These are phyloP conservation scores for Neurospora sp. DNA, from an alignment of 495 filamentous ascomycete genomes.

Conservation along the genomic window DNA sequence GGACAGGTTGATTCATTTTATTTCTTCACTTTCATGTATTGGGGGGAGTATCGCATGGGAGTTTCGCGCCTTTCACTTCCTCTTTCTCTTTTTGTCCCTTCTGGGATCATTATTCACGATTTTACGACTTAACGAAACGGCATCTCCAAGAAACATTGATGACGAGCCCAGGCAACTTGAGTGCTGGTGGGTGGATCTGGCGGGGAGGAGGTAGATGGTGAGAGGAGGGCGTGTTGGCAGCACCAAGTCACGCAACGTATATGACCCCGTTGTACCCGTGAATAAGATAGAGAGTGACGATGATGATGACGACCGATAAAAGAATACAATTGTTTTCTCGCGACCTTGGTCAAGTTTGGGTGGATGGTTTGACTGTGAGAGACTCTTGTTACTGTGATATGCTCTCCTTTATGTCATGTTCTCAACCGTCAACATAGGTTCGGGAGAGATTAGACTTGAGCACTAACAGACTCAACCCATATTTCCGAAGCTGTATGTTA, in stretches of 20 bases:
- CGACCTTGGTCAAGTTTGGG: neutral
- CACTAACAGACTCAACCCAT: neutral
- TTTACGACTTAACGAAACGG: neutral
- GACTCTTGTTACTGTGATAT: neutral
- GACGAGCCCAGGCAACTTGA: neutral
- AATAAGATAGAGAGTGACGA: constrained; percentile 26
- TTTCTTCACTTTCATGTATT: neutral
- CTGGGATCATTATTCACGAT: neutral
- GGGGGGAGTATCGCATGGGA: neutral
- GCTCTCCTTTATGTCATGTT: neutral
- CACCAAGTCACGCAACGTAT: constrained; percentile 21
- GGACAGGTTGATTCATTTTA: neutral
- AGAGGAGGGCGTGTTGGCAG: neutral
- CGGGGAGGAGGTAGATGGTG: neutral
- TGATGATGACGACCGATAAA: neutral
- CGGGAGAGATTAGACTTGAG: neutral
- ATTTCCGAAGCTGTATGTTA: neutral
- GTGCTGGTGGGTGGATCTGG: neutral
- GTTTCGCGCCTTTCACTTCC: neutral
- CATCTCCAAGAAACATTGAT: neutral
- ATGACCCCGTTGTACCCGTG: constrained; percentile 38
- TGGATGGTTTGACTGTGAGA: neutral
- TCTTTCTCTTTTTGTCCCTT: neutral
- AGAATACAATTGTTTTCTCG: neutral
- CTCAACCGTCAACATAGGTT: neutral